These are phyloP conservation scores for Recurvomyces mirabilis DNA, from an alignment of 495 filamentous ascomycete species.

Conservation along the genomic window DNA sequence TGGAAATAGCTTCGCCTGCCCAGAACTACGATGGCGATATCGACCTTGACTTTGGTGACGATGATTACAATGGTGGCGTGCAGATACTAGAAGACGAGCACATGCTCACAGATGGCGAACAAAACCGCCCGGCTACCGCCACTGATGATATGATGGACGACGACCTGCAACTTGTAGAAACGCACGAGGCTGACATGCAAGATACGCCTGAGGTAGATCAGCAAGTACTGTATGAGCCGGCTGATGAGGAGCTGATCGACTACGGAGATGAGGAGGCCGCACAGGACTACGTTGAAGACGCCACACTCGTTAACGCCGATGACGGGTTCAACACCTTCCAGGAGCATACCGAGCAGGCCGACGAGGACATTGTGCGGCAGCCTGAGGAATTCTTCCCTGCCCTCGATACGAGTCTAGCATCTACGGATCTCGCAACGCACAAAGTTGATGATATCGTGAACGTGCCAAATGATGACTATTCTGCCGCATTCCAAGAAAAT, in stretches of 20 bases:
- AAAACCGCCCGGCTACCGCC: slow-evolving; percentile 25
- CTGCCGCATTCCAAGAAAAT: background rate
- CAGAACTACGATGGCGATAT: slow-evolving; percentile 55
- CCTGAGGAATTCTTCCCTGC: slow-evolving; percentile 16
- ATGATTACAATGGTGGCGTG: slow-evolving; percentile 46
- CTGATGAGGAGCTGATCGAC: slow-evolving; percentile 28
- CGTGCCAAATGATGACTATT: background rate
- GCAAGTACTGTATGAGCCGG: slow-evolving; percentile 2
- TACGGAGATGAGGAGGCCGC: slow-evolving; percentile 29
- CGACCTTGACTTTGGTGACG: slow-evolving; percentile 56
- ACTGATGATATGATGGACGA: slow-evolving; percentile 39
- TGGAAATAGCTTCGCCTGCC: slow-evolving; percentile 44
- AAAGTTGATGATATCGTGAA: too few species aligned
- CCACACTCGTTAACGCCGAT: background rate
- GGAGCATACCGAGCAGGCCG: slow-evolving; percentile 11
- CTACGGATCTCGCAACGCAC: background rate
- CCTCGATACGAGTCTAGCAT: background rate
- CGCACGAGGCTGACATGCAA: slow-evolving; percentile 5
- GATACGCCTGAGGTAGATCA: slow-evolving; percentile 17
- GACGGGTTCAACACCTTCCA: slow-evolving; percentile 1
- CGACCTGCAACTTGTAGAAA: slow-evolving; percentile 5
- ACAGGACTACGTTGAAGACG: slow-evolving; percentile 18
- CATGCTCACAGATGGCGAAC: slow-evolving; percentile 20
- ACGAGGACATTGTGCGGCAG: slow-evolving; percentile 25
- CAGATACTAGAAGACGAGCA: slow-evolving; percentile 24